Conservation (phyloP, 2,329 filamentous ascomycete species). For the Knoxdaviesia capensis region DNA sequence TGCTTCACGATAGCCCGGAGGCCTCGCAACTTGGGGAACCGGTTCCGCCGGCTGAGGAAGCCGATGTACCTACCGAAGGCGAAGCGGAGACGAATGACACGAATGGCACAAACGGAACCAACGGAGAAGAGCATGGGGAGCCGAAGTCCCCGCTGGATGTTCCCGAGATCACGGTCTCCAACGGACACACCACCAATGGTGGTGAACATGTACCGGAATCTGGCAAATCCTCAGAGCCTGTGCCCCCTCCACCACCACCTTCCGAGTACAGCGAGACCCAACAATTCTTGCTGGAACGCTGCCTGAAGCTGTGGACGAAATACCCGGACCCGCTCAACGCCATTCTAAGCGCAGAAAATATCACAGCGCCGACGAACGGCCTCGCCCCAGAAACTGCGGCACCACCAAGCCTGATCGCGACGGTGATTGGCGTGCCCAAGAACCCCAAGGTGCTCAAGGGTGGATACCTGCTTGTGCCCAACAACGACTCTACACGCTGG, state of each 20-base stretch:
- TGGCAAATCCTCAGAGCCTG: no score
- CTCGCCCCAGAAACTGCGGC: conserved; percentile 23
- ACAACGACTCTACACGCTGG: conserved; percentile 67
- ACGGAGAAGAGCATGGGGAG: conserved; percentile 7
- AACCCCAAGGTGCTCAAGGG: conserved; percentile 67
- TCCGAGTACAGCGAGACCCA: conserved; percentile 26
- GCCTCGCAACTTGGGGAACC: conserved; percentile 22
- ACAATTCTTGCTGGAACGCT: conserved; percentile 27
- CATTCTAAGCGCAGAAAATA: conserved; percentile 40
- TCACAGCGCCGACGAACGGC: conserved; percentile 48
- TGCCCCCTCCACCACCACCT: not conserved
- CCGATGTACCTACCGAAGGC: conserved; percentile 8
- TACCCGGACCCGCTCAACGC: conserved; percentile 34
- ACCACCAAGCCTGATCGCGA: conserved; percentile 50
- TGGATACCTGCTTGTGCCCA: conserved; percentile 72
- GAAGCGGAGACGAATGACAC: conserved; percentile 9
- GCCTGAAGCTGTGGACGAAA: conserved; percentile 43
- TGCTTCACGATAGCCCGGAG: conserved; percentile 36
- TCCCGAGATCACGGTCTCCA: no score
- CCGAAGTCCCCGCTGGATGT: no score
- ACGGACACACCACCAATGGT: no score
- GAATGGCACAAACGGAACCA: conserved; percentile 8
- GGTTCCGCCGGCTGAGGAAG: conserved; percentile 8
- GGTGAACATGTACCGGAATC: no score
- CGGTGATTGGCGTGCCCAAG: conserved; percentile 59